Evolutionary conservation across 169 alveolate species (phyloP), one percentile per base, ranked within the genome.

Genomic region (Sarcocystis neurona): DNA sequence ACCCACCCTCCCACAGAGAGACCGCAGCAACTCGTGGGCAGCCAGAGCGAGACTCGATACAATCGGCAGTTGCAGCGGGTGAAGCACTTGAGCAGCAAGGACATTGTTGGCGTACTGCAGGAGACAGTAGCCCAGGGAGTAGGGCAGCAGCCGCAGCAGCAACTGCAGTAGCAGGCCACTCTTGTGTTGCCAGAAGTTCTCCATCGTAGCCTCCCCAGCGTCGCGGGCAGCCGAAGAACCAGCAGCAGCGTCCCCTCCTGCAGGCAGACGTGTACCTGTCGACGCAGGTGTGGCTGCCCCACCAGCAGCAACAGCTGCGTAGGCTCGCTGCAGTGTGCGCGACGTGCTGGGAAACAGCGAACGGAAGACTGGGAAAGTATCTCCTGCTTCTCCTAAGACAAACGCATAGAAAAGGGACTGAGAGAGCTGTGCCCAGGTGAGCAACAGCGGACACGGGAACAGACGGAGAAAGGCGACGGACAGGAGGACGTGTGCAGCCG

Each of bases 401-500:
- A 41, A 78, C n/a, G 91, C 91, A 58, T 84, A 75, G 58, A 60
- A 39, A 27, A 87, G 66, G 23, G 82, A 48, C 70, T 34, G 85
- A 60, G 82, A 60, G 47, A 77, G 88, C 75, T 87, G 91, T 84
- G 80, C 75, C 91, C 91, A 87, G 10, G 91, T 87, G 75, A 87
- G 82, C 46, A 77, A 77, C 27, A 87, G 80, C 43, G 91, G 91
- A 30, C 84, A 39, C 23, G 88, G 87, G 56, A 77, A 87, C 84
- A 56, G 70, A 32, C 68, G 41, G 30, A 87, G 91, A 48, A 87
- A 37, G 66, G 70, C 75, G 60, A 41, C 75, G 18, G 87, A 68
- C 1, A 87, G 80, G 58, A 87, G 82, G 39, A 87, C 75, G 84
- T 87, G 91, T 70, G 87, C 63, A 27, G 78, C 78, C 15, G 91